phyloP scores from a whole-genome alignment of 2,329 filamentous ascomycete species.

The Ascochyta lentis region DNA sequence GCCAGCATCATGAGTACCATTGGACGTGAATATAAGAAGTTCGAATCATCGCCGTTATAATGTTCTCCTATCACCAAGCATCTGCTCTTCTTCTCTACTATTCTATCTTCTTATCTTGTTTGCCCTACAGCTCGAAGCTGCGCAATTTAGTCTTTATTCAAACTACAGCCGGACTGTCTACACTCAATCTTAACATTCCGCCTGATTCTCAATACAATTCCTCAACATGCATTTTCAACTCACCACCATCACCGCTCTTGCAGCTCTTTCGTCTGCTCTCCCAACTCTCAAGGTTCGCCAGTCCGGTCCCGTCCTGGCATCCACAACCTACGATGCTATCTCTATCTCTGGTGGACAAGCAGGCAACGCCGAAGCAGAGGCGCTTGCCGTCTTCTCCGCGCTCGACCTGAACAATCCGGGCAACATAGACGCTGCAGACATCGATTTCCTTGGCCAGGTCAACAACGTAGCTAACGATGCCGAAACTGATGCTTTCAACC shows the following conservation, averaged over 20 bases:
- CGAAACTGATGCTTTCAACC: constrained; percentile 63
- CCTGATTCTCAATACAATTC: neutral
- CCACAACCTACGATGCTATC: constrained; percentile 51
- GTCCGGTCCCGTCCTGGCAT: constrained; percentile 32
- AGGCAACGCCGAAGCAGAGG: constrained; percentile 62
- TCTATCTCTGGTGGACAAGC: constrained; percentile 60
- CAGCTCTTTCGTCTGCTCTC: constrained; percentile 34
- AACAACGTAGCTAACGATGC: constrained; percentile 62
- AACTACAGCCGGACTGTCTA: constrained; percentile 38
- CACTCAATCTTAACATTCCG: constrained; percentile 10
- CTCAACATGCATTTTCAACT: constrained; percentile 41
- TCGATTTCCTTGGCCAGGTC: constrained; percentile 60
- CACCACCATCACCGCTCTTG: constrained; percentile 35
- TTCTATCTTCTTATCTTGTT: constrained; percentile 14
- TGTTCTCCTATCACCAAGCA: constrained; percentile 29
- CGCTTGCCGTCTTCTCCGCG: constrained; percentile 62
- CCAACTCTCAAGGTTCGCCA: constrained; percentile 34
- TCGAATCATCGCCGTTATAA: constrained; percentile 2
- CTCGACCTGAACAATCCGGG: constrained; percentile 56
- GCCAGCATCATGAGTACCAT: neutral
- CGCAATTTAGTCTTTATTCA: constrained; percentile 17
- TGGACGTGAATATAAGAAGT: constrained; percentile 12
- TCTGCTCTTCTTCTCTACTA: constrained; percentile 3
- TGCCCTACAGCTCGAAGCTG: constrained; percentile 40
- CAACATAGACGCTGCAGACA: constrained; percentile 56